Evolutionary conservation across 192 early-diverging fungal species (phyloP).

Genomic region (Entomortierella chlamydospora): DNA sequence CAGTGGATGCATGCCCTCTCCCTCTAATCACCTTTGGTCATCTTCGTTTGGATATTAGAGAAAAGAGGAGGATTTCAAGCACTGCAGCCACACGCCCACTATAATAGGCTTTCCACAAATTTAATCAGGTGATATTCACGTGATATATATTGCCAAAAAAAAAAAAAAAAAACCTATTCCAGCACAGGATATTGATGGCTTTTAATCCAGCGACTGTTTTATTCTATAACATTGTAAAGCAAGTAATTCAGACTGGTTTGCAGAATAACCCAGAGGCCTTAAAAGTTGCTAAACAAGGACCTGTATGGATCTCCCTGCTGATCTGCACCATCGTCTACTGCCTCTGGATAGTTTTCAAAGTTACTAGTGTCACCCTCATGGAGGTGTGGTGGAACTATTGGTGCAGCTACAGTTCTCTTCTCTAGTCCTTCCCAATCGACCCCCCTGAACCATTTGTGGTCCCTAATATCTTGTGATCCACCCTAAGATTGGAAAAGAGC

Average conservation of each 20-base stretch:
- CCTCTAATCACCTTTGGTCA: conserved; percentile 51
- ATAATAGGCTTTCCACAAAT: no score
- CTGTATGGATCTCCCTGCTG: conserved; percentile 78
- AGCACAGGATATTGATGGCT: no score
- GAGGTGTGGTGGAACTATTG: conserved; percentile 88
- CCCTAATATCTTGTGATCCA: conserved; percentile 92
- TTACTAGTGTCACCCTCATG: conserved; percentile 96
- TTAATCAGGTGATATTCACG: no score
- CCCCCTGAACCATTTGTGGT: conserved; percentile 93
- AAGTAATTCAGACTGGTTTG: no score
- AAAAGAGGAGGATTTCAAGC: conserved; percentile 25
- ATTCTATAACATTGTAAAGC: no score
- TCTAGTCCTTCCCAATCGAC: conserved; percentile 94
- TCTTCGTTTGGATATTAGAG: conserved; percentile 46
- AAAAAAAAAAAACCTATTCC: background rate
- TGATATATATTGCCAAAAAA: no score
- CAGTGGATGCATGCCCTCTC: background rate
- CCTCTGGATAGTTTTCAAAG: conserved; percentile 97
- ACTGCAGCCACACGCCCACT: conserved; percentile 9
- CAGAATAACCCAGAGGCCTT: conserved; percentile 6
- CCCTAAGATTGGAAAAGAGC: conserved; percentile 56
- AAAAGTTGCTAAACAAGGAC: conserved; percentile 82
- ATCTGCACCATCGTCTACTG: conserved; percentile 68
- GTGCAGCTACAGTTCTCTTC: conserved; percentile 78
- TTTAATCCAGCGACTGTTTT: no score